Evolutionary conservation across 202 grass and related monocot genomes (phyloP), one percentile per base, ranked within the genome.

Genomic region (Carex sylvatica): DNA sequence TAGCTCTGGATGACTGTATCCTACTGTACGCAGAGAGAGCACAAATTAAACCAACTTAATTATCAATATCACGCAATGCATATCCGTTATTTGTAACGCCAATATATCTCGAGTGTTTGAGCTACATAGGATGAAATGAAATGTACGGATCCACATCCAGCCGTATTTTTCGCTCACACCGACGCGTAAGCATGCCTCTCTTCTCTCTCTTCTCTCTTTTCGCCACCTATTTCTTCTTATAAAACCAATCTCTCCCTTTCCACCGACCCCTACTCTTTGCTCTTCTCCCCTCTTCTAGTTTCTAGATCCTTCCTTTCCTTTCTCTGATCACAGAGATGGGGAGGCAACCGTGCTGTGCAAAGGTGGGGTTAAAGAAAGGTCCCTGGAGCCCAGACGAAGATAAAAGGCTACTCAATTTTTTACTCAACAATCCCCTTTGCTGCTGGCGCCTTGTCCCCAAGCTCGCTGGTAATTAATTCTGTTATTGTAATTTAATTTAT

Each of bases 361-460:
- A 92, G 42, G 85, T 85, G 78, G 88, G 88, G 28, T 51, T 94
- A 71, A 97, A 94, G 84, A 97, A 90, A 87, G 94, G 94, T 8
- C 90, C 94, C 2, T 97, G 94, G 94, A 92, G 86, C 38, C 86
- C 87, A 33, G 92, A 94, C 61, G 91, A 94, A 80, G 91, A 92
- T 83, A 86, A 92, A 83, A 91, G 90, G 82, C 82, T 94, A 55
- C 81, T 97, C 87, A 78, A 80, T 51, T 97, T 94, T 82, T 82
- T 97, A 84, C 82, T 92, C 83, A 84, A 84, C 87, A 87, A 94
- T 91, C 88, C 90, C 26, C 92, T 89, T 82, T 91, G 81, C 76
- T 94, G 92, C 85, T 97, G 94, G 95, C 92, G 95, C 82, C 68
- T 88, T 85, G 88, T 98, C 54, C 95, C 95, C 8, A 82, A 82